Percentiles rank a stretch among this genome's conserved stretches.
Conservation (phyloP, 768 basidiomycete species). For the Tylopilus sp. region DNA sequence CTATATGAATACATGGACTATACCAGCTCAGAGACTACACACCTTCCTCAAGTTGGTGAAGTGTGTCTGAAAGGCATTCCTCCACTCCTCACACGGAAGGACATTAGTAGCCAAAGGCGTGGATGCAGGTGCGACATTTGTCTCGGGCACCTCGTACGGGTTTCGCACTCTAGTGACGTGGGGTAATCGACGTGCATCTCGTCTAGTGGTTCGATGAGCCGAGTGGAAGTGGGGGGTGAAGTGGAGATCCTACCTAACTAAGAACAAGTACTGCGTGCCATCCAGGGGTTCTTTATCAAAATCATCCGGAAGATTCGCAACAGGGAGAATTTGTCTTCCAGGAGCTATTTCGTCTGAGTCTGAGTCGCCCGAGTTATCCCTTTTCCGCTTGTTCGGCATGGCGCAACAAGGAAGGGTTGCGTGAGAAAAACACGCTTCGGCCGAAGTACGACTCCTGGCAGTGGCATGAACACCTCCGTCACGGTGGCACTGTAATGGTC, state of each 20-base stretch:
- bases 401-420: neutral
- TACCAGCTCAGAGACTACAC: neutral
- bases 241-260: slow-evolving; percentile 56
- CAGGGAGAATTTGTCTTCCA: slow-evolving; percentile 73
- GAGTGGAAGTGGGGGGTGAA: neutral
- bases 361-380: slow-evolving; percentile 45
- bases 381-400: slow-evolving; percentile 51
- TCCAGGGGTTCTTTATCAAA: slow-evolving; percentile 65
- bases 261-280: slow-evolving; percentile 79
- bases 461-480: neutral
- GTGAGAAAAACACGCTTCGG: slow-evolving; percentile 18
- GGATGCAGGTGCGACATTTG: slow-evolving; percentile 18
- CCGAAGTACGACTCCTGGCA: neutral
- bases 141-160: slow-evolving; percentile 53
- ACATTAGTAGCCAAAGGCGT: slow-evolving; percentile 26
- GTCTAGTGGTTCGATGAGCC: slow-evolving; percentile 40
- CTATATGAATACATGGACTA: slow-evolving; percentile 5
- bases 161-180: slow-evolving; percentile 61
- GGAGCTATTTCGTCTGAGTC: slow-evolving; percentile 60
- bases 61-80: slow-evolving; percentile 48
- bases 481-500: too few relatives aligned
- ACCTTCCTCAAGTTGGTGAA: slow-evolving; percentile 67
- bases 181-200: slow-evolving; percentile 67
- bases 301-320: slow-evolving; percentile 72
- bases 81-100: slow-evolving; percentile 71